Percentiles rank a stretch among this genome's conserved stretches.
These are phyloP conservation scores for Vachellia pachyceras DNA, from an alignment of 306 rosid species.

Conservation along the genomic window DNA sequence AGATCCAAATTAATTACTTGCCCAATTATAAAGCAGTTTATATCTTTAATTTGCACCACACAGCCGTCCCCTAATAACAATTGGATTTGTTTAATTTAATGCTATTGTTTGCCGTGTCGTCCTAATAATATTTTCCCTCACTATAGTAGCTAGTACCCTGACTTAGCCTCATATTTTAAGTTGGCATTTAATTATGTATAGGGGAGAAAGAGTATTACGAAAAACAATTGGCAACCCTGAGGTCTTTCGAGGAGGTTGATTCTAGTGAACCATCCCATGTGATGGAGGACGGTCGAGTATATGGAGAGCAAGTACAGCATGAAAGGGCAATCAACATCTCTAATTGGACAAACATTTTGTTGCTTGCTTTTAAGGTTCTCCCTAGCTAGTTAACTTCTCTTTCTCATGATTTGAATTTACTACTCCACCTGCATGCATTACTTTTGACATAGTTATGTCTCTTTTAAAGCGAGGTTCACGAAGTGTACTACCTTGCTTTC, in stretches of 20 bases:
- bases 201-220: conserved; percentile 56
- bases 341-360: conserved; percentile 49
- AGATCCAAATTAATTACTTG: not conserved
- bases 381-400: not conserved
- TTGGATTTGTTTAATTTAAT: not conserved
- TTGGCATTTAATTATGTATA: not conserved
- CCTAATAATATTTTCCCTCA: not conserved
- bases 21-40: no score
- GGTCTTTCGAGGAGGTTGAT: conserved; percentile 57
- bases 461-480: no score
- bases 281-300: conserved; percentile 30
- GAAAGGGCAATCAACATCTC: conserved; percentile 57
- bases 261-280: conserved; percentile 33
- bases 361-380: conserved; percentile 50
- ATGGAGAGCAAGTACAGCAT: conserved; percentile 44
- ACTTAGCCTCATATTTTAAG: not conserved
- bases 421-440: not conserved
- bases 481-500: not conserved
- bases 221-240: conserved; percentile 48
- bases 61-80: not conserved
- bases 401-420: not conserved
- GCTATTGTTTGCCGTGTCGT: not conserved
- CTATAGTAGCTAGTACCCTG: not conserved
- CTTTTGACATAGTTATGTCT: no score
- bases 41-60: not conserved